Evolutionary conservation across 768 basidiomycete species (phyloP).

Genomic region (Rhodotorula diobovata): DNA sequence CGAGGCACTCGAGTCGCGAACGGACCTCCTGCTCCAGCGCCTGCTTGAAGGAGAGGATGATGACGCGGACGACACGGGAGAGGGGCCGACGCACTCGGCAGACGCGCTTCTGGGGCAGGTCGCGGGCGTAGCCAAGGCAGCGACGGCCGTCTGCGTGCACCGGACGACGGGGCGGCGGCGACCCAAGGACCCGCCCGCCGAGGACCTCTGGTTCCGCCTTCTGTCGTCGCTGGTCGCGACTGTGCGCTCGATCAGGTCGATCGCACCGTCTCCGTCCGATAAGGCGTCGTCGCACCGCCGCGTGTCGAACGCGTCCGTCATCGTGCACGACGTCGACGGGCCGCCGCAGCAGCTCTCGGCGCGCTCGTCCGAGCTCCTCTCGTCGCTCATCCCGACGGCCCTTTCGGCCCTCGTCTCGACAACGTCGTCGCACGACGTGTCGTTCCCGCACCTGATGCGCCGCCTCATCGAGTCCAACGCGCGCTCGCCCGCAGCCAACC

Average conservation of each 20-base stretch:
- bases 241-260: slow-evolving; percentile 59
- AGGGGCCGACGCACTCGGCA: background rate
- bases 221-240: slow-evolving; percentile 74
- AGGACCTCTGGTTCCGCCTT: slow-evolving; percentile 86
- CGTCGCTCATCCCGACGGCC: slow-evolving; percentile 73
- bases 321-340: slow-evolving; percentile 28
- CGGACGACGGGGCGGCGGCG: slow-evolving; percentile 53
- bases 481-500: slow-evolving; percentile 57
- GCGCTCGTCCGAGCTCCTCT: slow-evolving; percentile 56
- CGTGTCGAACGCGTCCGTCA: slow-evolving; percentile 25
- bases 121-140: slow-evolving; percentile 58
- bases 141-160: slow-evolving; percentile 65
- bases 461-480: slow-evolving; percentile 73
- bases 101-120: slow-evolving; percentile 52
- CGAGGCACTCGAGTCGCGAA: slow-evolving; percentile 44
- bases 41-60: slow-evolving; percentile 5
- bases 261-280: slow-evolving; percentile 22
- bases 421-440: slow-evolving; percentile 69
- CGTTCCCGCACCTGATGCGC: slow-evolving; percentile 88
- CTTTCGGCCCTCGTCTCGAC: slow-evolving; percentile 79
- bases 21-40: slow-evolving; percentile 29
- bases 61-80: slow-evolving; percentile 6
- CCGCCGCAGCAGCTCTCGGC: slow-evolving; percentile 44
- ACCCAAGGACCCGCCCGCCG: slow-evolving; percentile 51
- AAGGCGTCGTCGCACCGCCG: slow-evolving; percentile 21